A percentile compares a stretch with the other conserved stretches of the same genome.
These are phyloP conservation scores for Bruguiera sexangula DNA, from an alignment of 345 rosid genomes.

Conservation along the genomic window DNA sequence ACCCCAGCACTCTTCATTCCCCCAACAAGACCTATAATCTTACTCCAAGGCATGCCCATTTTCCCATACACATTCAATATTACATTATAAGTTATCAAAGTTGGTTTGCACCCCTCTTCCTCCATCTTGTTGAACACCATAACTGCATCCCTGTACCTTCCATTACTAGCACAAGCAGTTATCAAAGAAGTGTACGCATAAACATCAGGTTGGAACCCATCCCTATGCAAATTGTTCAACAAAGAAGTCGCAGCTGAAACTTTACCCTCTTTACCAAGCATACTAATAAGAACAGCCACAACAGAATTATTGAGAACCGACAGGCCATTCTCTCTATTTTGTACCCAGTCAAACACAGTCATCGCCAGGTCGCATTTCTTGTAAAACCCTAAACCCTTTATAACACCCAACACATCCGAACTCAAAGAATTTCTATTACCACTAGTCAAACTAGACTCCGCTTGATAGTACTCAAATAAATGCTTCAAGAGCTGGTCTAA, in stretches of 20 bases:
- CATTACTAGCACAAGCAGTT: conserved; percentile 58
- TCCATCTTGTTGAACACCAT: conserved; percentile 72
- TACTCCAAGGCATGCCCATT: conserved; percentile 98
- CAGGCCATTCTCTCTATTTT: conserved; percentile 40
- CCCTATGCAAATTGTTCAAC: conserved; percentile 45
- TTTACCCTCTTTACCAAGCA: conserved; percentile 64
- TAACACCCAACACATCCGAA: conserved; percentile 55
- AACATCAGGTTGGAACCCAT: conserved; percentile 63
- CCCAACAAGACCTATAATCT: conserved; percentile 52
- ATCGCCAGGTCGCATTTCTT: conserved; percentile 63
- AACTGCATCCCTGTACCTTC: conserved; percentile 82
- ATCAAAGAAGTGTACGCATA: conserved; percentile 82
- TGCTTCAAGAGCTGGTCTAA: conserved; percentile 37
- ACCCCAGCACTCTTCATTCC: conserved; percentile 63
- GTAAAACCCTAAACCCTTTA: conserved; percentile 72
- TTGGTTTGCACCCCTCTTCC: conserved; percentile 78
- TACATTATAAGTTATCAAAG: conserved; percentile 84
- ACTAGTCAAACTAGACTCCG: conserved; percentile 24
- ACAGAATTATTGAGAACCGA: conserved; percentile 48
- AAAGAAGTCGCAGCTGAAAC: conserved; percentile 58
- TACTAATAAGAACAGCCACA: conserved; percentile 59
- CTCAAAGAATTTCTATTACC: conserved; percentile 25
- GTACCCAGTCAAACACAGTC: conserved; percentile 71
- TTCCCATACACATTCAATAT: conserved; percentile 80
- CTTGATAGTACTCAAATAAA: conserved; percentile 35